phyloP scores from a whole-genome alignment of 108 stramenopile genomes.

The Mediolabrus comicus region DNA sequence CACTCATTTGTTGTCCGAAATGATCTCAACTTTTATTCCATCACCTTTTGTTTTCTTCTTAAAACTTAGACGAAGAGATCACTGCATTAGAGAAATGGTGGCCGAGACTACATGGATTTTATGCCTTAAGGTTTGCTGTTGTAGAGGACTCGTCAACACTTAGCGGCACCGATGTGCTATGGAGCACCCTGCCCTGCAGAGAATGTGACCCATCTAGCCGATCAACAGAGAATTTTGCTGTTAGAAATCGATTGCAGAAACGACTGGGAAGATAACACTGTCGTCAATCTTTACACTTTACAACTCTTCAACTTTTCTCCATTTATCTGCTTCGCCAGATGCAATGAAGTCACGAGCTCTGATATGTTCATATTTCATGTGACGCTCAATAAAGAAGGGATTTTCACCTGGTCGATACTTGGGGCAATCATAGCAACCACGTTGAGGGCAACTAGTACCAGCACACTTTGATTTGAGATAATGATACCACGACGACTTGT shows the following conservation, averaged over 20 bases:
- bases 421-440: conserved; percentile 84
- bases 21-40: background rate
- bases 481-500: conserved; percentile 71
- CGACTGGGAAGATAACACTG: conserved; percentile 8
- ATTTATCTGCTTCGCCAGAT: conserved; percentile 62
- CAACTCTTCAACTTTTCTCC: conserved; percentile 65
- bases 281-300: too few relatives aligned
- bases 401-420: conserved; percentile 64
- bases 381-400: conserved; percentile 61
- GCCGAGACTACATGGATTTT: conserved; percentile 45
- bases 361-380: conserved; percentile 51
- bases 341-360: conserved; percentile 65
- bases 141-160: conserved; percentile 9
- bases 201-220: conserved; percentile 70
- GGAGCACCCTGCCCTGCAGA: conserved; percentile 66
- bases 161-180: conserved; percentile 35
- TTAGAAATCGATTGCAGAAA: conserved; percentile 37
- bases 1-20: background rate
- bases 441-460: conserved; percentile 62
- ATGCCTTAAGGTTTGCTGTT: conserved; percentile 51
- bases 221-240: conserved; percentile 18
- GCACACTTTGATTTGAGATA: conserved; percentile 66
- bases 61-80: conserved; percentile 76
- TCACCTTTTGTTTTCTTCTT: background rate
- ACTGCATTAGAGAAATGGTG: conserved; percentile 65